Conservation (phyloP, 352 stramenopile genomes). For the Globisporangium carolinianum region DNA sequence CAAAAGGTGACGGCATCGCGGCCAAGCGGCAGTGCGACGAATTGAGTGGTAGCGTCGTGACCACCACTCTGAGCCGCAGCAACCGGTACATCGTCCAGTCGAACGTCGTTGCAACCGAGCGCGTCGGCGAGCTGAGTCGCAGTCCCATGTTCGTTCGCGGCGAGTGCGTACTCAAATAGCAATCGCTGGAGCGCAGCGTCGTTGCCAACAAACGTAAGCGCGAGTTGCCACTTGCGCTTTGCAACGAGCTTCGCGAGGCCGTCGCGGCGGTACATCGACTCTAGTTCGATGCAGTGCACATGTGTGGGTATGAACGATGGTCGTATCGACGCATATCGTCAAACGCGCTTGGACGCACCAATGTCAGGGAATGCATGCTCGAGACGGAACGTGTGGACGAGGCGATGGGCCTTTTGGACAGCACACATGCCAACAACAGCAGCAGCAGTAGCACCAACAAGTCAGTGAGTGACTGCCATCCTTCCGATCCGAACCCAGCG, state of each 20-base stretch:
- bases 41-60: constrained; percentile 7
- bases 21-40: constrained; percentile 19
- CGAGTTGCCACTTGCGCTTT: constrained; percentile 53
- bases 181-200: constrained; percentile 38
- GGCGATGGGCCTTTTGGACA: constrained; percentile 34
- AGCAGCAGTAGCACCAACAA: not conserved
- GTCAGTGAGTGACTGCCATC: not conserved
- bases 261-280: constrained; percentile 59
- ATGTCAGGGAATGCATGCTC: constrained; percentile 52
- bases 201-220: constrained; percentile 52
- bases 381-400: constrained; percentile 43
- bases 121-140: constrained; percentile 15
- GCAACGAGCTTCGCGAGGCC: constrained; percentile 51
- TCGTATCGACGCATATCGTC: too few species aligned
- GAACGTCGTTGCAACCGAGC: constrained; percentile 32
- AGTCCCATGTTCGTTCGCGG: constrained; percentile 20
- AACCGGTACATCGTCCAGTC: constrained; percentile 12
- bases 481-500: not conserved
- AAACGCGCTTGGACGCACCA: constrained; percentile 13
- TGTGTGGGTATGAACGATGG: not conserved
- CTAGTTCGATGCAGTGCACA: constrained; percentile 4
- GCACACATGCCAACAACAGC: too few species aligned
- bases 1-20: constrained; percentile 35
- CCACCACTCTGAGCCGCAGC: not conserved
- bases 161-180: constrained; percentile 39